Evolutionary conservation across 495 filamentous ascomycete genomes (phyloP), one percentile per base, ranked within the genome.

Genomic region (Bacidia rubella): DNA sequence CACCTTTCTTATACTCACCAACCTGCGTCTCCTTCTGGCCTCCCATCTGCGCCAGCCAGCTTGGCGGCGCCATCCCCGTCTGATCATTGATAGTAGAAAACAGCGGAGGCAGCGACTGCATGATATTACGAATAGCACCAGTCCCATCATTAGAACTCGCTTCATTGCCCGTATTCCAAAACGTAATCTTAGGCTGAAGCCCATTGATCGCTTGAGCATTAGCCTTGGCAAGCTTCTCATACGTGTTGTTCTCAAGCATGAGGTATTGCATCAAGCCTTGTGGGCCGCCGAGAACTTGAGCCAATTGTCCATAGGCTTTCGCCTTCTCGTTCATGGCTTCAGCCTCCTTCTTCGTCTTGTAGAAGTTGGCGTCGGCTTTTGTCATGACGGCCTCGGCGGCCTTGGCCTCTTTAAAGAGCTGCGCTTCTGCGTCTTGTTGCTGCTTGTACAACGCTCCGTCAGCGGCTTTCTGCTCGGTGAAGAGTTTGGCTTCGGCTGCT

Each of bases 51-150:
- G 70, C 74, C 50, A 79, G 51, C 86, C 86, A 90, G 38, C 78
- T 70, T 11, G 86, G 86, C 11, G 87, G 77, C 10, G 69, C 68
- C 44, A 88, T 86, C 0, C 86, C 86, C 0, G 85, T 89, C 67
- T 92, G 86, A 12, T 92, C 86, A 57, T 88, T 79, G 60, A 92
- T 88, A 0, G 86, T 90, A 1, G 70, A 77, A 65, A 92, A 76
- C 7, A 92, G 69, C 11, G 86, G 86, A 39, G 86, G 86, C 48
- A 92, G 68, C 52, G 77, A 78, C 65, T 90, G 86, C 70, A 87
- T 86, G 41, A 87, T 63, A 53, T 74, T 76, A 19, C 76, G 61
- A 32, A 81, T 72, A 3, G 77, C 65, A 2, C 68, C 77, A 20
- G 67, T 63, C 2, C 68, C 57, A 62, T 77, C 74, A 3, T 62